Conservation (phyloP, 1,284 basidiomycete species). For the Ceratobasidium sp. region DNA sequence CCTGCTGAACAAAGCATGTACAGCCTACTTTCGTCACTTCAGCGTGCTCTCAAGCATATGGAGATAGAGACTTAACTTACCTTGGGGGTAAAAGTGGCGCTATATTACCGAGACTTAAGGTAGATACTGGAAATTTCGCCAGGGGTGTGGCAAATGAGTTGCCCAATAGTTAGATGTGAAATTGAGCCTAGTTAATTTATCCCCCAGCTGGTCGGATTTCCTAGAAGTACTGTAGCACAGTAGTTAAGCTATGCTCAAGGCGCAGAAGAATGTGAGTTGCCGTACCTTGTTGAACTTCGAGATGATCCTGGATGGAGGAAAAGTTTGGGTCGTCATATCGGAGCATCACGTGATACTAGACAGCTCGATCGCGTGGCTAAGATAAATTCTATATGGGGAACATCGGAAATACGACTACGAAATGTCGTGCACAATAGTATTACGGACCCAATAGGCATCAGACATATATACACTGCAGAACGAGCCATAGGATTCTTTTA, state of each 20-base stretch:
- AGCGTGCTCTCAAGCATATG: too few relatives aligned
- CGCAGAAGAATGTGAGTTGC: neutral
- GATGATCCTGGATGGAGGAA: neutral
- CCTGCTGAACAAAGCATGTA: conserved; percentile 25
- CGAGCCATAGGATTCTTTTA: conserved; percentile 3
- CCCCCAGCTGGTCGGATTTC: neutral
- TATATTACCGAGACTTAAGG: neutral
- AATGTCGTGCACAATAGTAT: neutral
- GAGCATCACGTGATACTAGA: neutral
- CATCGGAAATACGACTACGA: conserved; percentile 5
- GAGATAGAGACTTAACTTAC: neutral
- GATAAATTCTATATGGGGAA: neutral
- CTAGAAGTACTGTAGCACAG: neutral
- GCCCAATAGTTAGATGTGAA: neutral
- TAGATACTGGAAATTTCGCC: neutral
- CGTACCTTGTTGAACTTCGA: neutral
- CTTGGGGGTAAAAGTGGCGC: neutral
- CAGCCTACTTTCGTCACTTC: neutral
- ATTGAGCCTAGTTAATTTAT: neutral
- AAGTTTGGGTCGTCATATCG: neutral
- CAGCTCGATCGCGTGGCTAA: neutral
- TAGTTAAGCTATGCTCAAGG: neutral
- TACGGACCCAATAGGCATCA: neutral
- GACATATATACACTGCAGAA: conserved; percentile 1
- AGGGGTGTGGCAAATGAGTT: neutral